Evolutionary conservation across 1,284 basidiomycete species (phyloP), one percentile per base, ranked within the genome.

Genomic region (Cystobasidium sp.): DNA sequence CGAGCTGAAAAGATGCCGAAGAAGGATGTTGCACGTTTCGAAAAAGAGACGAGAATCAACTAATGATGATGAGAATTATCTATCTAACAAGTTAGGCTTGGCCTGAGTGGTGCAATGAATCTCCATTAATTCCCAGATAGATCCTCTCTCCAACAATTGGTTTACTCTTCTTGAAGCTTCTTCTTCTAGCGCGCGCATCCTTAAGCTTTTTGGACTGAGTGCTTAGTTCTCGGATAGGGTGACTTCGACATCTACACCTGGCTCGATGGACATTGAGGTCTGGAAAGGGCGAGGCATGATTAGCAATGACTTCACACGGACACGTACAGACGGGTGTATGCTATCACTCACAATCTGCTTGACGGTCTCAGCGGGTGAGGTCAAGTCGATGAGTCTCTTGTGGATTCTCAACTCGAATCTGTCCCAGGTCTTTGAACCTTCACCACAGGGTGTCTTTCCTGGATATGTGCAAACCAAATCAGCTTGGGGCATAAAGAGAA

Each of bases 371-470:
- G 92, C 93, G 77, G 96, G 96, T 76, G 95, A 95, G 87, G 96
- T 94, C 78, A 99, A 87, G 88, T 99, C 97, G 83, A 99, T 99
- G 84, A 99, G 88, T 82, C 97, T 93, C 88, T 99, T 99, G 91
- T 99, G 96, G 80, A 99, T 89, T 87, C 95, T 94, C 86, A 99
- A 90, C 87, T 99, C 96, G 86, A 95, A 99, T 82, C 93, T 90
- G 86, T 99, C 97, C 97, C 97, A 99, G 83, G 97, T 99, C 91
- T 99, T 99, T 82, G 83, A 82, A 88, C 97, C 97, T 86, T 99
- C 97, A 95, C 97, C 97, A 84, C 97, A 97, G 85, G 95, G 92
- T 12, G 56, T 59, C 39, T 59, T 59, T 41, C 56, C 92, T 95
- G 81, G n/a, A n/a, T 20, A 9, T 51, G 53, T 18, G 46, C 62